Base-by-base conservation (phyloP, 805 yeast species). In the Candida montana region DNA sequence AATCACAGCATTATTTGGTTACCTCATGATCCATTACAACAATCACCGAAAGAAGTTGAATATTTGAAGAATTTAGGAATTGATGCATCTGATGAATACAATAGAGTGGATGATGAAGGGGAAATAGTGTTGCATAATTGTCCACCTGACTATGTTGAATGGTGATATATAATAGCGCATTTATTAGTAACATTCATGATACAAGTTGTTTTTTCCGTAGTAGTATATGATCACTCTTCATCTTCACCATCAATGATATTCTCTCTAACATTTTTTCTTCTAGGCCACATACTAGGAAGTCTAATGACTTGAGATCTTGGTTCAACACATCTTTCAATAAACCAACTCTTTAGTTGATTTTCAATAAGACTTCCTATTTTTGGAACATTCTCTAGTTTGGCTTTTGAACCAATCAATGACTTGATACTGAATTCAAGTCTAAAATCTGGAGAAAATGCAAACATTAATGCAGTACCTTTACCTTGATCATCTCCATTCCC, bases 351-450 rank as follows among this genome's bases (percentile, higher is more conserved):
- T 31, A 93, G 72, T 46, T 82, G 81, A 44, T 77, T 78, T 58
- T 93, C 98, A 31, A 93, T 80, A 32, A 93, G 66, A 44, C 86
- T 81, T 9, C 95, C 79, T 30, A 93, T 79, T 55, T 93, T 89
- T 7, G 99, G 99, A 13, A 93, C 85, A 54, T 93, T 88, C 61
- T 90, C 95, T 21, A 93, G 68, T 58, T 91, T 84, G 0, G 98
- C 87, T 36, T 95, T 72, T 1, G 97, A 85, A 1, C 99, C 99
- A 39, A 93, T 87, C 31, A 91, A 66, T 1, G 96, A 87, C 53
- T 81, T 81, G n/a, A 88, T 80, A 33, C 83, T 81, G 62, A 93
- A 90, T 54, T 91, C 97, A 50, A 93, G 68, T 42, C 91, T 68
- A 62, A 87, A 93, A 57, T 89, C 96, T 0, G 96, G 96, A 1